Evolutionary conservation across 1,139 yeast genomes (phyloP).

Genomic region (Saccharomyces hybrid): DNA sequence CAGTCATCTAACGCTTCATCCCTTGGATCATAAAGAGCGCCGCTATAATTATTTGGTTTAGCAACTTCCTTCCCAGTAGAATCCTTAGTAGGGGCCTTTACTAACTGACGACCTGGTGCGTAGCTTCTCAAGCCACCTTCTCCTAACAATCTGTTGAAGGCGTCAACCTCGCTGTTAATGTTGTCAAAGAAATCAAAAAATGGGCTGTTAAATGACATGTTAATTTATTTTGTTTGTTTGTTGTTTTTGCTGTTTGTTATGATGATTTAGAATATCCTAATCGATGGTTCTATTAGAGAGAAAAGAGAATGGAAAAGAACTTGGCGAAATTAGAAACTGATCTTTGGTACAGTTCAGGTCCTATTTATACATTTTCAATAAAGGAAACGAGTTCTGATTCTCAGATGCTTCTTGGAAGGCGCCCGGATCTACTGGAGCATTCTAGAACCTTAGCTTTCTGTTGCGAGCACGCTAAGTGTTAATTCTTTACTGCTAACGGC

Average conservation of each 20-base stretch:
- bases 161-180: constrained; percentile 36
- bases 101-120: constrained; percentile 10
- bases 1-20: constrained; percentile 20
- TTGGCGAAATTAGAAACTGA: background rate
- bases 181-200: constrained; percentile 38
- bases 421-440: background rate
- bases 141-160: constrained; percentile 32
- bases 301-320: background rate
- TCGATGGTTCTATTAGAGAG: background rate
- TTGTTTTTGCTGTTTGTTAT: background rate
- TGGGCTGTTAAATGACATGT: constrained; percentile 36
- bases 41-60: constrained; percentile 4
- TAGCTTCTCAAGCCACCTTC: constrained; percentile 16
- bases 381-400: background rate
- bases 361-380: background rate
- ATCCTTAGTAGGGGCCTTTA: background rate
- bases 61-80: constrained; percentile 9
- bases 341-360: background rate
- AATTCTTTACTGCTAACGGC: background rate
- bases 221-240: constrained; percentile 6
- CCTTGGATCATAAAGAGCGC: background rate
- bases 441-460: background rate
- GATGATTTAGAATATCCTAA: background rate
- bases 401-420: background rate
- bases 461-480: background rate